phyloP scores from a whole-genome alignment of 2,329 filamentous ascomycete species.

The Fusarium pseudonygamai region DNA sequence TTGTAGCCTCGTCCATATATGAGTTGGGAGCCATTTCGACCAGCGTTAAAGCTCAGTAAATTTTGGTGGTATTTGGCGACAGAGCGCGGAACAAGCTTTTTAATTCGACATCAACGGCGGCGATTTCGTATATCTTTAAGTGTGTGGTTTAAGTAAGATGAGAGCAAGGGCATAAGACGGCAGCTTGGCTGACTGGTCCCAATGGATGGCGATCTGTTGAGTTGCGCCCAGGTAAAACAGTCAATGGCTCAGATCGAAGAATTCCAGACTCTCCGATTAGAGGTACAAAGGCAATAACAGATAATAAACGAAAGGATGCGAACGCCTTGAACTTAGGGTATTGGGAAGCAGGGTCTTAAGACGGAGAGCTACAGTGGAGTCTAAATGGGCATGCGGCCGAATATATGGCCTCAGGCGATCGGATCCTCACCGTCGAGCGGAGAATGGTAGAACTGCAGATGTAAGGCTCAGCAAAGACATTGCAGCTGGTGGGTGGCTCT shows the following conservation, averaged over 20 bases:
- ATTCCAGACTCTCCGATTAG: constrained; percentile 40
- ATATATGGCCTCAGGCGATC: constrained; percentile 42
- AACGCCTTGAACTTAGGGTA: constrained; percentile 5
- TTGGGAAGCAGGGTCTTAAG: constrained; percentile 40
- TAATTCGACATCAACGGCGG: constrained; percentile 42
- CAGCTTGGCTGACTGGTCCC: constrained; percentile 14
- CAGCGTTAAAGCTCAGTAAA: constrained; percentile 40
- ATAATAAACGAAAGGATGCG: constrained; percentile 32
- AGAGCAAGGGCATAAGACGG: background rate
- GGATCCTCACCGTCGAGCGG: constrained; percentile 30
- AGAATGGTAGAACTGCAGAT: constrained; percentile 23
- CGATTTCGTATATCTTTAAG: constrained; percentile 15
- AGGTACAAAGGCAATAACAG: constrained; percentile 4
- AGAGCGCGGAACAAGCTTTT: constrained; percentile 36
- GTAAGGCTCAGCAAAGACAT: constrained; percentile 31
- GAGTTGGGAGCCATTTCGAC: constrained; percentile 55
- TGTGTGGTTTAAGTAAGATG: background rate
- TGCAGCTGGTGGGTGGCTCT: constrained; percentile 31
- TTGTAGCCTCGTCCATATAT: constrained; percentile 47
- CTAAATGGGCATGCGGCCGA: constrained; percentile 35
- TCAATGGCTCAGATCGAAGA: constrained; percentile 29
- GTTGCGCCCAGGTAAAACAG: background rate
- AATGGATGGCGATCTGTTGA: background rate
- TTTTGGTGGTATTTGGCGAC: constrained; percentile 34
- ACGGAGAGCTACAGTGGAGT: constrained; percentile 37